Evolutionary conservation across 140 eudicot species (phyloP).

Genomic region (Anethum foeniculum): DNA sequence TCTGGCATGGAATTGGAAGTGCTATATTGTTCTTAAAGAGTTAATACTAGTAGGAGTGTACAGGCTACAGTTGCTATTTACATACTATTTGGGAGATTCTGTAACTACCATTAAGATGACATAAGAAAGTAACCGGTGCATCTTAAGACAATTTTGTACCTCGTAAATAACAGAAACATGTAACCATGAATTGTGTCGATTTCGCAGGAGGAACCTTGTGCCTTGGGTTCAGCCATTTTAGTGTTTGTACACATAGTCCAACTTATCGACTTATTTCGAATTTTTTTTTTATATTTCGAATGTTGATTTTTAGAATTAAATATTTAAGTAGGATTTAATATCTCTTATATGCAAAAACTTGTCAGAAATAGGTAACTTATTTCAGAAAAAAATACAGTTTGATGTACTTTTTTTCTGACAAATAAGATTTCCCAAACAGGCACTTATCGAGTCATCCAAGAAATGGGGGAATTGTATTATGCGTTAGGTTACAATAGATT

Average conservation of each 20-base stretch:
- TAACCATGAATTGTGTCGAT: background rate
- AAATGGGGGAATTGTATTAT: background rate
- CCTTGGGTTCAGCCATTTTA: background rate
- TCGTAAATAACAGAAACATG: background rate
- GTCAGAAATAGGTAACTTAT: too few species aligned
- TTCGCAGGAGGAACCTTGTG: background rate
- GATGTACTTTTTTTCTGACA: too few species aligned
- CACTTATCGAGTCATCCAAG: background rate
- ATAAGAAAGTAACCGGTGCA: background rate
- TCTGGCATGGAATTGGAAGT: conserved; percentile 4
- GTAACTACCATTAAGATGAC: background rate
- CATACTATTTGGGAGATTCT: background rate
- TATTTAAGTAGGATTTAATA: too few species aligned
- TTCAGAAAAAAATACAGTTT: too few species aligned
- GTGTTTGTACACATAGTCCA: background rate
- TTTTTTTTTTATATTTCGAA: too few species aligned
- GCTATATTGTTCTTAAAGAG: background rate
- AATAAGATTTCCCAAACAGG: too few species aligned
- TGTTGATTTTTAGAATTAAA: too few species aligned
- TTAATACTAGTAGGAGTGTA: background rate
- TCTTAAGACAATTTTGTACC: background rate
- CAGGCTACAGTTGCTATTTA: background rate
- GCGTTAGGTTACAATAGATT: background rate
- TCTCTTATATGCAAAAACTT: too few species aligned
- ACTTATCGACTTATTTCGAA: too few species aligned